A percentile compares a stretch with the other conserved stretches of the same genome.
Evolutionary conservation across 1,284 basidiomycete species (phyloP).

Genomic region (Earliella scabrosa): DNA sequence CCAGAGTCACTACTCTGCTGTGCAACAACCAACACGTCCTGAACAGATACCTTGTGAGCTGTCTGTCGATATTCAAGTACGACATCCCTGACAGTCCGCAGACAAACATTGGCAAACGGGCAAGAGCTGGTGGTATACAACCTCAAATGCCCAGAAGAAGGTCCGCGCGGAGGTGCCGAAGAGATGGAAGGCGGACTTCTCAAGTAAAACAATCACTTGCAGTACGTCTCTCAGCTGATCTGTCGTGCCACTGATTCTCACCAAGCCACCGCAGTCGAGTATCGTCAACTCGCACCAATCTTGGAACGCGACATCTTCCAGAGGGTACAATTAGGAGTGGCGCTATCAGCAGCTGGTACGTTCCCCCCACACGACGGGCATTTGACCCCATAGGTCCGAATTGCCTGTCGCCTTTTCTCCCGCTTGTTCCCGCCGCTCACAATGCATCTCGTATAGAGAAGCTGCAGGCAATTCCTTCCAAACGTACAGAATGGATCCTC

Average conservation of each 20-base stretch:
- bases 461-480: constrained; percentile 69
- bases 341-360: constrained; percentile 67
- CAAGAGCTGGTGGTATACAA: constrained; percentile 63
- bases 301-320: constrained; percentile 77
- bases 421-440: too few species aligned
- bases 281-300: constrained; percentile 49
- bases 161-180: constrained; percentile 54
- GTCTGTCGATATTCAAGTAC: neutral
- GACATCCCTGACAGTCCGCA: constrained; percentile 32
- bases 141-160: constrained; percentile 46
- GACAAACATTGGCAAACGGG: constrained; percentile 54
- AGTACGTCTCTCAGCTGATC: constrained; percentile 40
- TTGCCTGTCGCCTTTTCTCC: too few species aligned
- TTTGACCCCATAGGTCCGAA: too few species aligned
- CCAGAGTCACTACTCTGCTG: neutral
- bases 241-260: neutral
- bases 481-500: constrained; percentile 59
- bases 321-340: constrained; percentile 76
- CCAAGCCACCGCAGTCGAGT: constrained; percentile 52
- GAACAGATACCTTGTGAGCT: constrained; percentile 44
- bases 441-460: too few species aligned
- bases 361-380: too few species aligned
- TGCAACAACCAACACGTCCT: neutral
- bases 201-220: constrained; percentile 60
- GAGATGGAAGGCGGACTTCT: constrained; percentile 52